Conservation (phyloP, 805 yeast species). For the Ogataea sp. region DNA sequence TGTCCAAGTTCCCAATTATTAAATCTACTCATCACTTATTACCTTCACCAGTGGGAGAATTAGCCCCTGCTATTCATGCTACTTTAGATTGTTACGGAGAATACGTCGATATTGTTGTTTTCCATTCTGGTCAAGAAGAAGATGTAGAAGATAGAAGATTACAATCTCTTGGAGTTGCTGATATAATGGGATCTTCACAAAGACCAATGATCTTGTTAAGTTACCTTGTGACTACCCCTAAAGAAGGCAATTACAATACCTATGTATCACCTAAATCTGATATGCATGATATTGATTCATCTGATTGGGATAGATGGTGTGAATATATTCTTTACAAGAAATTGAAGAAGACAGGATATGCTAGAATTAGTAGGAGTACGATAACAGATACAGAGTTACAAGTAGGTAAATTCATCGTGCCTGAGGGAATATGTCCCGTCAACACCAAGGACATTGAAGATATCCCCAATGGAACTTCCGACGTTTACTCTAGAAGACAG, state of each 20-base stretch:
- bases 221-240: slow-evolving; percentile 83
- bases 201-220: slow-evolving; percentile 84
- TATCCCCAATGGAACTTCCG: neutral
- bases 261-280: slow-evolving; percentile 79
- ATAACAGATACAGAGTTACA: slow-evolving; percentile 97
- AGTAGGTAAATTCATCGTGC: slow-evolving; percentile 80
- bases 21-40: slow-evolving; percentile 84
- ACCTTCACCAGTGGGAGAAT: slow-evolving; percentile 96
- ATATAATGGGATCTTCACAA: slow-evolving; percentile 72
- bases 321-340: slow-evolving; percentile 88
- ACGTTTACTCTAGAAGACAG: neutral
- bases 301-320: slow-evolving; percentile 98
- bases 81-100: slow-evolving; percentile 88
- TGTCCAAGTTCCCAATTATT: slow-evolving; percentile 90
- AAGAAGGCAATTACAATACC: slow-evolving; percentile 84
- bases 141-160: slow-evolving; percentile 88
- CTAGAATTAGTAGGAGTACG: slow-evolving; percentile 85
- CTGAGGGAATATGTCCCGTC: slow-evolving; percentile 12
- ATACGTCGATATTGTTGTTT: slow-evolving; percentile 84
- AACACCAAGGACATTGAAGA: slow-evolving; percentile 20
- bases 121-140: slow-evolving; percentile 98
- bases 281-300: slow-evolving; percentile 88
- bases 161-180: slow-evolving; percentile 70
- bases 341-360: slow-evolving; percentile 83
- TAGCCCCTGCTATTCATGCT: slow-evolving; percentile 97